phyloP scores from a whole-genome alignment of 768 basidiomycete species.

The Lentinula lateritia region DNA sequence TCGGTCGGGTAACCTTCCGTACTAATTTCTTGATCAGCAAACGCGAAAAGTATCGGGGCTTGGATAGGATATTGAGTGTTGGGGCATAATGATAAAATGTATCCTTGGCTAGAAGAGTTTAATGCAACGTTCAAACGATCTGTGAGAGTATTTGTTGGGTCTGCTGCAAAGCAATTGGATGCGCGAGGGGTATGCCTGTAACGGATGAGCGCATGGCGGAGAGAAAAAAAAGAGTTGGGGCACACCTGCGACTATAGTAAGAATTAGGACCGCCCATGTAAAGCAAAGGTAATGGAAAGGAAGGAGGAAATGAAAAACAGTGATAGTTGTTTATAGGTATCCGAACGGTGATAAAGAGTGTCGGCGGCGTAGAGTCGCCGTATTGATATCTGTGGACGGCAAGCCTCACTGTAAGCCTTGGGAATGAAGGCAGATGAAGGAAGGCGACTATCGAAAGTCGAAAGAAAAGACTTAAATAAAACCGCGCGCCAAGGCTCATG shows the following conservation, averaged over 20 bases:
- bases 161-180: slow-evolving; percentile 29
- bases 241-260: not conserved
- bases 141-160: slow-evolving; percentile 57
- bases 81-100: slow-evolving; percentile 63
- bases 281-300: not conserved
- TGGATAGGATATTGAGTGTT: slow-evolving; percentile 55
- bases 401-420: not conserved
- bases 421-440: not conserved
- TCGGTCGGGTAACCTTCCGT: slow-evolving; percentile 73
- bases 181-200: not conserved
- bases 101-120: slow-evolving; percentile 61
- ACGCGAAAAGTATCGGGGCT: slow-evolving; percentile 60
- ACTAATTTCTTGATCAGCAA: slow-evolving; percentile 74
- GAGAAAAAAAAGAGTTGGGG: not conserved
- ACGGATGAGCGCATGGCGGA: not conserved
- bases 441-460: not conserved
- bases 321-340: not conserved
- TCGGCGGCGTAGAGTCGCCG: not conserved
- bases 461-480: not conserved
- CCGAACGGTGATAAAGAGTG: slow-evolving; percentile 1
- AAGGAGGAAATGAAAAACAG: not conserved
- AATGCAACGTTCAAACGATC: slow-evolving; percentile 62
- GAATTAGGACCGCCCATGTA: not conserved
- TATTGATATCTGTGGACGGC: not conserved
- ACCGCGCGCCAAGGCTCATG: not conserved